Conservation (phyloP, 1,284 basidiomycete genomes). For the Cryptococcus neoformans region DNA sequence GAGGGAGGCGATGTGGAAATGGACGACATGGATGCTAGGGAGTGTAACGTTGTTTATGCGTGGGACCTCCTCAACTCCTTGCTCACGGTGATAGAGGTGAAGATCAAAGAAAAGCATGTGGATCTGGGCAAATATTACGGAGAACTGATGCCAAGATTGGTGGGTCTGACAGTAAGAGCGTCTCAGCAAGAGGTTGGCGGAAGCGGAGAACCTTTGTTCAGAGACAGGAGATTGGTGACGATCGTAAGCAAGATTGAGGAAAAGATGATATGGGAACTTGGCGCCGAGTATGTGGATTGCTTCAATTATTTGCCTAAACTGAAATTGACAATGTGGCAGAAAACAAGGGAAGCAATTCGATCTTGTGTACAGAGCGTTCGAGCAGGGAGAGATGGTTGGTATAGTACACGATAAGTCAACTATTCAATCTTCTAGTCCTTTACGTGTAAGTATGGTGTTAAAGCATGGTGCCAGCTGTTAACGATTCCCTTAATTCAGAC, state of each 20-base stretch:
- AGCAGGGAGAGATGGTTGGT: constrained; percentile 57
- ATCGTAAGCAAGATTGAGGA: constrained; percentile 65
- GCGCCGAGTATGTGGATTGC: constrained; percentile 57
- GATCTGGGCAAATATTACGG: constrained; percentile 79
- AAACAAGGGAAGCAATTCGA: constrained; percentile 56
- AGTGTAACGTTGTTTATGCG: constrained; percentile 69
- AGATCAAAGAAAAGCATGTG: constrained; percentile 59
- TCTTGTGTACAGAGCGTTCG: constrained; percentile 59
- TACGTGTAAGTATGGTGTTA: constrained; percentile 37
- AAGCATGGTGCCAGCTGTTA: neutral
- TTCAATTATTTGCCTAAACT: neutral
- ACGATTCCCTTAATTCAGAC: constrained; percentile 44
- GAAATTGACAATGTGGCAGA: constrained; percentile 48
- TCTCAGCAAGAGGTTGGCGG: constrained; percentile 31
- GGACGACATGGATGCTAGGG: constrained; percentile 30
- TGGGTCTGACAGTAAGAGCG: constrained; percentile 65
- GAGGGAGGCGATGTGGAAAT: constrained; percentile 5
- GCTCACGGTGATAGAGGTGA: constrained; percentile 61
- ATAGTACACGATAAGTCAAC: constrained; percentile 56
- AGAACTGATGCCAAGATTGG: constrained; percentile 65
- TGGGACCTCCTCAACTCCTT: constrained; percentile 76
- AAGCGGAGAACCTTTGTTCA: constrained; percentile 49
- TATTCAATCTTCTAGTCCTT: constrained; percentile 34
- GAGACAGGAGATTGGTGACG: constrained; percentile 63
- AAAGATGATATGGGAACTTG: constrained; percentile 63